Percentiles rank a stretch among this genome's conserved stretches.
Evolutionary conservation across 495 filamentous ascomycete species (phyloP).

Genomic region (Podospora didyma): DNA sequence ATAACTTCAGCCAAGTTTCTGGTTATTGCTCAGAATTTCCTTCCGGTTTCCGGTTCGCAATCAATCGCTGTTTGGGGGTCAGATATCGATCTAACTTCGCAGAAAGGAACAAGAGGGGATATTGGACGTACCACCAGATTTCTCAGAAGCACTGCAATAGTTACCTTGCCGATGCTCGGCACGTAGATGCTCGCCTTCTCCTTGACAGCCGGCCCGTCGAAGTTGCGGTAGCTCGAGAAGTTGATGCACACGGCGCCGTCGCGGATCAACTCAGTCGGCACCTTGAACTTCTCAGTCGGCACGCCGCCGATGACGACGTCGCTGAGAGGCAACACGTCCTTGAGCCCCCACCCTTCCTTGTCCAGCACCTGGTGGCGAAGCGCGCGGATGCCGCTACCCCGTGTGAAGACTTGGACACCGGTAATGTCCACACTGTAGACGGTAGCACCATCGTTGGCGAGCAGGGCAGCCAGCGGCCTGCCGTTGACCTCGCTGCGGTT

Average conservation of each 20-base stretch:
- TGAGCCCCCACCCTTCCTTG: constrained; percentile 66
- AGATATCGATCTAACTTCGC: not conserved
- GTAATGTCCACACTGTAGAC: constrained; percentile 94
- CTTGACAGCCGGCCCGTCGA: constrained; percentile 73
- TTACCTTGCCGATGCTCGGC: constrained; percentile 95
- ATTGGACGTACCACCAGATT: constrained; percentile 74
- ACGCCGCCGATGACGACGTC: constrained; percentile 95
- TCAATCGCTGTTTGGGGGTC: constrained; percentile 28
- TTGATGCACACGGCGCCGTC: constrained; percentile 96
- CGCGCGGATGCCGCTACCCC: constrained; percentile 79
- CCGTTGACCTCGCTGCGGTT: constrained; percentile 96
- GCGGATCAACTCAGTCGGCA: constrained; percentile 73
- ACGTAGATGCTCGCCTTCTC: constrained; percentile 96
- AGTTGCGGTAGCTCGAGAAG: constrained; percentile 96
- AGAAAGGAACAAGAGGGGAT: not conserved
- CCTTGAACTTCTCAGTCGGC: constrained; percentile 80
- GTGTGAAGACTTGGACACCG: constrained; percentile 86
- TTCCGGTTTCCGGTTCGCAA: constrained; percentile 31
- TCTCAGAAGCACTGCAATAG: constrained; percentile 83
- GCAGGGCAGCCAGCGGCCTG: constrained; percentile 84
- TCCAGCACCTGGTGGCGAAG: constrained; percentile 79
- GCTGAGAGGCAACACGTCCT: constrained; percentile 77
- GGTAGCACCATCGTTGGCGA: constrained; percentile 92
- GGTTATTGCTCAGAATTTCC: no score
- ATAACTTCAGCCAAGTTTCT: no score